Evolutionary conservation across 2,329 filamentous ascomycete genomes (phyloP).

Genomic region (Trichoderma endophyticum): DNA sequence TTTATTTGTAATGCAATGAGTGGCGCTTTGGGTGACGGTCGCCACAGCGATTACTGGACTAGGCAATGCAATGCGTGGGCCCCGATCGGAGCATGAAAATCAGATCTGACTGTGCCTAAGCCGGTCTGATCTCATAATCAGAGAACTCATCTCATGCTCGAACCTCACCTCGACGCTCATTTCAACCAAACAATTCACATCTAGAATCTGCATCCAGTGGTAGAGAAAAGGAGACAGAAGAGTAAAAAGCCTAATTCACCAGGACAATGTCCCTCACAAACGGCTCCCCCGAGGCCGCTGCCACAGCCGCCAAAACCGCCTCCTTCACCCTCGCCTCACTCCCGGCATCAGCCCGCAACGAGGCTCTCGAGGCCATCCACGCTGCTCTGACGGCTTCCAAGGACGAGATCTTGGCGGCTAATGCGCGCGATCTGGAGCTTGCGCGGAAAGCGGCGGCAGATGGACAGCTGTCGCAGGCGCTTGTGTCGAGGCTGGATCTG

Average conservation of each 20-base stretch:
- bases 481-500: constrained; percentile 85
- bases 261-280: constrained; percentile 80
- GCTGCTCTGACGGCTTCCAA: constrained; percentile 66
- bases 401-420: constrained; percentile 78
- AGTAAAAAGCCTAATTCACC: neutral
- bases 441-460: constrained; percentile 71
- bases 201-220: neutral
- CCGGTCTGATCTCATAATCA: neutral
- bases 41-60: neutral
- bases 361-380: constrained; percentile 80
- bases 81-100: constrained; percentile 10
- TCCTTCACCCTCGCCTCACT: constrained; percentile 82
- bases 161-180: neutral
- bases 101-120: neutral
- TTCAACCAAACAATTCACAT: neutral
- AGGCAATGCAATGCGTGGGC: neutral
- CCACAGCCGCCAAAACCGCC: constrained; percentile 72
- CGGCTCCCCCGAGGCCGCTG: constrained; percentile 73
- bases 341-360: constrained; percentile 71
- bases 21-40: neutral
- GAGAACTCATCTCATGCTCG: neutral
- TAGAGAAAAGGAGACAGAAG: neutral
- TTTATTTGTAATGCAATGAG: neutral
- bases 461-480: constrained; percentile 73
- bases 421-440: constrained; percentile 73